A percentile compares a stretch with the other conserved stretches of the same genome.
Evolutionary conservation across 2,329 filamentous ascomycete species (phyloP).

Genomic region (Nannizziopsis arthrosporioides): DNA sequence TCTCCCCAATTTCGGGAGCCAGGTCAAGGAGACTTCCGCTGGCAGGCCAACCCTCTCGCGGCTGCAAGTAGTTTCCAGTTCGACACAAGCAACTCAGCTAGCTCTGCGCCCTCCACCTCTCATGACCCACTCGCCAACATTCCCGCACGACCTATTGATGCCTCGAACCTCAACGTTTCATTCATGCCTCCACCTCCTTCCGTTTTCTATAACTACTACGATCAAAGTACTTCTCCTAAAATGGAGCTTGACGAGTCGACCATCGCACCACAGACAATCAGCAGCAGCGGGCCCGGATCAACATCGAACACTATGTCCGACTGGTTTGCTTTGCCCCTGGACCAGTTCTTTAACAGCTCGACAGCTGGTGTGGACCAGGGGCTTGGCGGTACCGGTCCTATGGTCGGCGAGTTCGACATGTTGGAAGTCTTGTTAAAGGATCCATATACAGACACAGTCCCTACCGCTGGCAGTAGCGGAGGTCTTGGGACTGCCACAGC

Average conservation of each 20-base stretch:
- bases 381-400: slow-evolving; percentile 50
- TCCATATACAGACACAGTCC: slow-evolving; percentile 26
- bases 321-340: slow-evolving; percentile 51
- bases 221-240: slow-evolving; percentile 26
- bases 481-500: slow-evolving; percentile 14
- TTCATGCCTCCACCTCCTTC: slow-evolving; percentile 39
- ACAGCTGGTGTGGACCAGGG: slow-evolving; percentile 39
- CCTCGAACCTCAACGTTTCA: slow-evolving; percentile 35
- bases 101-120: slow-evolving; percentile 22
- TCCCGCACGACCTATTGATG: slow-evolving; percentile 35
- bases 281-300: slow-evolving; percentile 14
- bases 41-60: slow-evolving; percentile 4
- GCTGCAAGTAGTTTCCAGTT: slow-evolving; percentile 13
- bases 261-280: slow-evolving; percentile 21
- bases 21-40: slow-evolving; percentile 10
- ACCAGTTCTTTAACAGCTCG: slow-evolving; percentile 45
- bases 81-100: slow-evolving; percentile 15
- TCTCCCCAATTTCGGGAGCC: slow-evolving; percentile 12
- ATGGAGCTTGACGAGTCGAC: slow-evolving; percentile 21
- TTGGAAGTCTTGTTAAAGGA: slow-evolving; percentile 38
- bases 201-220: slow-evolving; percentile 36
- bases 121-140: slow-evolving; percentile 35
- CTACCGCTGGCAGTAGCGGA: slow-evolving; percentile 12
- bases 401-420: slow-evolving; percentile 45
- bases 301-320: slow-evolving; percentile 33